Conservation (phyloP, 2,329 filamentous ascomycete species). For the Byssochlamys sp. region DNA sequence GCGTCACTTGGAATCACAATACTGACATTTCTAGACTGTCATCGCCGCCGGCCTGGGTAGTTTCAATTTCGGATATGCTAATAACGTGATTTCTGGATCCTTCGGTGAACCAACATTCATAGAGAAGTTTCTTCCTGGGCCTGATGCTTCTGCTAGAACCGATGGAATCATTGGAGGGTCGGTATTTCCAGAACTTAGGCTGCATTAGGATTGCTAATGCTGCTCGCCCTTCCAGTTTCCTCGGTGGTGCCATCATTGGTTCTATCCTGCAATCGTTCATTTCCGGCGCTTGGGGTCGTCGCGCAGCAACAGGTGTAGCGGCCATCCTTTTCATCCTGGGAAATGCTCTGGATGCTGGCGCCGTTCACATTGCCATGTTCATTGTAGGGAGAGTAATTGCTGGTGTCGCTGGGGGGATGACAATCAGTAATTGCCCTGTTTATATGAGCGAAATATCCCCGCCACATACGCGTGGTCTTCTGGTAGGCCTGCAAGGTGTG, state of each 20-base stretch:
- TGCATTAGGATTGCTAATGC: neutral
- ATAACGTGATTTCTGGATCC: constrained; percentile 20
- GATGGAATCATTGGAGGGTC: constrained; percentile 14
- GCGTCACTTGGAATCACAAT: neutral
- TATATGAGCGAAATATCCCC: constrained; percentile 17
- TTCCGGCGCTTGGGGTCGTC: constrained; percentile 13
- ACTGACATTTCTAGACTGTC: neutral
- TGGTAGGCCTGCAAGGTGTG: constrained; percentile 13
- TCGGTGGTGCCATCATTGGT: constrained; percentile 14
- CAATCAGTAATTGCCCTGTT: constrained; percentile 6
- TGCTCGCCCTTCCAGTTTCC: constrained; percentile 8
- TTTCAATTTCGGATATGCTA: constrained; percentile 21
- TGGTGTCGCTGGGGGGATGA: constrained; percentile 10
- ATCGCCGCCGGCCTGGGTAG: constrained; percentile 15
- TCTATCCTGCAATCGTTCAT: constrained; percentile 13
- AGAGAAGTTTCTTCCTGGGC: constrained; percentile 12
- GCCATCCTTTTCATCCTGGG: constrained; percentile 9
- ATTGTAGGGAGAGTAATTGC: constrained; percentile 7
- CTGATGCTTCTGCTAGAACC: constrained; percentile 9
- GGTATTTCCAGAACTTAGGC: neutral
- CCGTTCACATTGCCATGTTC: constrained; percentile 8
- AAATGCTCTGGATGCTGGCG: constrained; percentile 11
- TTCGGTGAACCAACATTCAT: constrained; percentile 20
- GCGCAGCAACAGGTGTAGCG: constrained; percentile 9
- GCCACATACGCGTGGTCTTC: constrained; percentile 13